Evolutionary conservation across 352 stramenopile species (phyloP).

Genomic region (Phytopythium delawarense): DNA sequence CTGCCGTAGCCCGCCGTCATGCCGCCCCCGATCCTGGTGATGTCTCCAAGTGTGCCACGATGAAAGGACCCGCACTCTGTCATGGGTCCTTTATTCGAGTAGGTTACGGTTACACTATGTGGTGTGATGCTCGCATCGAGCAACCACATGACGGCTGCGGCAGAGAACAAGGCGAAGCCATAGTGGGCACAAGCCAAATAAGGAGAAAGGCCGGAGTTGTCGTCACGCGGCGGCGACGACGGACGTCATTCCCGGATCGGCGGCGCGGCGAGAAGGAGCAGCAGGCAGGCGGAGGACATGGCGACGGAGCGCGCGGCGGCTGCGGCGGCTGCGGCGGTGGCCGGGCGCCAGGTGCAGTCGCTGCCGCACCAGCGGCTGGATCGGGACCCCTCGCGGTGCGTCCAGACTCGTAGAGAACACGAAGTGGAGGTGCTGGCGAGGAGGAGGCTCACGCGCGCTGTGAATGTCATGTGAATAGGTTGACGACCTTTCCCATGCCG

Average conservation of each 20-base stretch:
- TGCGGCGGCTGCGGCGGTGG: slow-evolving; percentile 15
- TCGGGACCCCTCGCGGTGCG: slow-evolving; percentile 45
- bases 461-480: slow-evolving; percentile 15
- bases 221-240: not conserved
- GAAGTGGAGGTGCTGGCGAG: too few species aligned
- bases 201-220: not conserved
- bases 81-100: not conserved
- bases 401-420: not conserved
- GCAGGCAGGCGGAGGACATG: not conserved
- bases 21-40: too few species aligned
- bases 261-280: not conserved
- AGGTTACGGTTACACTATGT: too few species aligned
- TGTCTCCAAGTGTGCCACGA: not conserved
- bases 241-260: not conserved
- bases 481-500: slow-evolving; percentile 67
- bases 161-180: slow-evolving; percentile 7
- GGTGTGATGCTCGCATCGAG: too few species aligned
- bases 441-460: not conserved
- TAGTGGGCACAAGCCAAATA: not conserved
- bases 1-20: slow-evolving; percentile 15
- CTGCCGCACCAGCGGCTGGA: slow-evolving; percentile 45
- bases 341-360: slow-evolving; percentile 34
- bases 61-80: not conserved
- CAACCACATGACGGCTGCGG: not conserved
- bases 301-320: slow-evolving; percentile 13